phyloP scores from a whole-genome alignment of 805 yeast species.

The Candida manassasensis region DNA sequence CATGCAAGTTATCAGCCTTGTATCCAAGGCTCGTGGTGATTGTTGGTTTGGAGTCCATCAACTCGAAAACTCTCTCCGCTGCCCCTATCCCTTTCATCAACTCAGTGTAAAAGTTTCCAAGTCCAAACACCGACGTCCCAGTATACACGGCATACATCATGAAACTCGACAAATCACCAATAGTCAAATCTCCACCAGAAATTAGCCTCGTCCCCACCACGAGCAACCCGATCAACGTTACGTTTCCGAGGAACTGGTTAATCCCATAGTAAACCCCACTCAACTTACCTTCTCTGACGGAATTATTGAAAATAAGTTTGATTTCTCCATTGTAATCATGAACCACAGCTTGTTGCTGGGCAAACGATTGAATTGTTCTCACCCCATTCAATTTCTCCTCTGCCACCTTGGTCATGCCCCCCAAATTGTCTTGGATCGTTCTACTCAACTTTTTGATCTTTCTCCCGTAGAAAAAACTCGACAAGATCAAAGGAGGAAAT shows the following conservation, averaged over 20 bases:
- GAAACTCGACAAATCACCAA: constrained; percentile 88
- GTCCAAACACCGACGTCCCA: constrained; percentile 86
- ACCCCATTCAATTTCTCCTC: constrained; percentile 88
- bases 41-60: constrained; percentile 70
- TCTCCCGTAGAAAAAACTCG: constrained; percentile 80
- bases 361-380: constrained; percentile 84
- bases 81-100: constrained; percentile 98
- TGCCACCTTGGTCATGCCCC: constrained; percentile 80
- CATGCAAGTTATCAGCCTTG: constrained; percentile 39
- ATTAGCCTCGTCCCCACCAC: constrained; percentile 83
- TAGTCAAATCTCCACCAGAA: constrained; percentile 63
- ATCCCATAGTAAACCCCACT: constrained; percentile 73
- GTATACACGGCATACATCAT: constrained; percentile 95
- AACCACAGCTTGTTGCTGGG: constrained; percentile 77
- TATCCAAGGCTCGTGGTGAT: constrained; percentile 66
- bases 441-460: constrained; percentile 70
- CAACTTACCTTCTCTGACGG: constrained; percentile 73
- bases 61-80: constrained; percentile 83
- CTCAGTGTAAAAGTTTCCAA: constrained; percentile 88
- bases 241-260: constrained; percentile 82
- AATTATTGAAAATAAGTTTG: constrained; percentile 57
- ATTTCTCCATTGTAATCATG: constrained; percentile 71
- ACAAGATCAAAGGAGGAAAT: constrained; percentile 77
- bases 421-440: constrained; percentile 77
- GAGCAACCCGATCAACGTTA: constrained; percentile 69